Conservation (phyloP, 208 protist genomes). For the Phytomonas francai region DNA sequence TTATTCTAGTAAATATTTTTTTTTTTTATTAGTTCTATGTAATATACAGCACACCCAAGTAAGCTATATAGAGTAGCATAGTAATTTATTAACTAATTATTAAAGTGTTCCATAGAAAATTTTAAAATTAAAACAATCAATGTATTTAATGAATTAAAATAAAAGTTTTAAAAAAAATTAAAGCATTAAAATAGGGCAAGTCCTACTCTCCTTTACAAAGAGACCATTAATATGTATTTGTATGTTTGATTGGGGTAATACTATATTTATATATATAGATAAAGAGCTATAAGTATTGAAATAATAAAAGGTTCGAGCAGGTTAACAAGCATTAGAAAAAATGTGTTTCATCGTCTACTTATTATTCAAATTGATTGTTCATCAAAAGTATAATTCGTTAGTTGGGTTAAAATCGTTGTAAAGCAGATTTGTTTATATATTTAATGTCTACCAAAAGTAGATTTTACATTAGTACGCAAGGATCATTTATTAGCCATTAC, state of each 20-base stretch:
- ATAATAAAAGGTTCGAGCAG: slow-evolving; percentile 86
- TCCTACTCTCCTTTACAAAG: slow-evolving; percentile 86
- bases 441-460: slow-evolving; percentile 54
- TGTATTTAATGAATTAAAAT: slow-evolving; percentile 77
- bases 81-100: slow-evolving; percentile 86
- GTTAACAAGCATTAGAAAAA: slow-evolving; percentile 87
- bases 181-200: slow-evolving; percentile 85
- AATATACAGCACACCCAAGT: slow-evolving; percentile 21
- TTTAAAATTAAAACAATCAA: slow-evolving; percentile 38
- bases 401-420: slow-evolving; percentile 88
- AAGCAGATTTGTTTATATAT: slow-evolving; percentile 89
- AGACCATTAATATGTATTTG: slow-evolving; percentile 77
- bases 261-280: slow-evolving; percentile 80
- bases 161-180: slow-evolving; percentile 86
- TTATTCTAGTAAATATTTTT: slow-evolving; percentile 50
- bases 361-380: slow-evolving; percentile 81
- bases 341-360: slow-evolving; percentile 89
- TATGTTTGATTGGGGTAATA: slow-evolving; percentile 87
- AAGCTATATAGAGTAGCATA: slow-evolving; percentile 63
- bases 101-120: slow-evolving; percentile 76
- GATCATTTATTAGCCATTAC: slow-evolving; percentile 52
- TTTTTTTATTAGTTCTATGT: slow-evolving; percentile 26
- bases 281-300: slow-evolving; percentile 81
- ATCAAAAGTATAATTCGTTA: slow-evolving; percentile 81
- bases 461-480: slow-evolving; percentile 74